phyloP scores from a whole-genome alignment of 164 flowering plant species.

The Sextonia rubra region DNA sequence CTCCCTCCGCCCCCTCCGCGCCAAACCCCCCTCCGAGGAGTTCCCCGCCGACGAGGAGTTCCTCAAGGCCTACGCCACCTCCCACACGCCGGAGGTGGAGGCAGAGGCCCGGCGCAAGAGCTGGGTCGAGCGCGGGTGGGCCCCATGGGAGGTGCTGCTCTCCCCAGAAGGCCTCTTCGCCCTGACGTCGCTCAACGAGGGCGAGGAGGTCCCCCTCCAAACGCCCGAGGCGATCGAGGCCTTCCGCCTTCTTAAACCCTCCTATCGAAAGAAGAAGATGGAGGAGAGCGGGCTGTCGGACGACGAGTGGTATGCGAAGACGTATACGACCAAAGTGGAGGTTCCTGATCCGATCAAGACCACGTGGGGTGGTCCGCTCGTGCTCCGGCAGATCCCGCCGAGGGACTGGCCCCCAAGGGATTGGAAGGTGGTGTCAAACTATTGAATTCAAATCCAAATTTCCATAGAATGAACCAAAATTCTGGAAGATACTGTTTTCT shows the following conservation, averaged over 20 bases:
- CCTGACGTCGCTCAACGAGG: constrained; percentile 72
- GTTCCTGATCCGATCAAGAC: constrained; percentile 68
- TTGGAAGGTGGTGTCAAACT: constrained; percentile 41
- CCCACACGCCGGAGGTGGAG: constrained; percentile 60
- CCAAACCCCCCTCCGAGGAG: constrained; percentile 46
- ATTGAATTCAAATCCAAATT: too few relatives aligned
- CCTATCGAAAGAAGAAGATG: constrained; percentile 61
- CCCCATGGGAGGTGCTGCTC: constrained; percentile 96
- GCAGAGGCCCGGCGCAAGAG: constrained; percentile 72
- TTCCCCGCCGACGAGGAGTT: constrained; percentile 77
- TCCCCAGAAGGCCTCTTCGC: constrained; percentile 89
- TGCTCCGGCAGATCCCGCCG: constrained; percentile 60
- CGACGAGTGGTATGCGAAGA: constrained; percentile 72
- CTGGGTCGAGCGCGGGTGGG: constrained; percentile 94
- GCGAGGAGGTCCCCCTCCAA: constrained; percentile 78
- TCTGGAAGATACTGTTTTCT: too few relatives aligned
- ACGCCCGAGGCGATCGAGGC: constrained; percentile 86
- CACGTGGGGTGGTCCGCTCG: constrained; percentile 64
- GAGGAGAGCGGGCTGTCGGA: constrained; percentile 74
- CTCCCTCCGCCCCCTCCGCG: neutral
- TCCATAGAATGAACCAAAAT: too few relatives aligned
- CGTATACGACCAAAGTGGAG: constrained; percentile 75
- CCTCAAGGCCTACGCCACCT: constrained; percentile 50
- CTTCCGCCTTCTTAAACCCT: constrained; percentile 70
- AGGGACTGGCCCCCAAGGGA: constrained; percentile 97